Evolutionary conservation across 257 asterid genomes (phyloP), one percentile per base, ranked within the genome.

Genomic region (Oldenlandia corymbosa): DNA sequence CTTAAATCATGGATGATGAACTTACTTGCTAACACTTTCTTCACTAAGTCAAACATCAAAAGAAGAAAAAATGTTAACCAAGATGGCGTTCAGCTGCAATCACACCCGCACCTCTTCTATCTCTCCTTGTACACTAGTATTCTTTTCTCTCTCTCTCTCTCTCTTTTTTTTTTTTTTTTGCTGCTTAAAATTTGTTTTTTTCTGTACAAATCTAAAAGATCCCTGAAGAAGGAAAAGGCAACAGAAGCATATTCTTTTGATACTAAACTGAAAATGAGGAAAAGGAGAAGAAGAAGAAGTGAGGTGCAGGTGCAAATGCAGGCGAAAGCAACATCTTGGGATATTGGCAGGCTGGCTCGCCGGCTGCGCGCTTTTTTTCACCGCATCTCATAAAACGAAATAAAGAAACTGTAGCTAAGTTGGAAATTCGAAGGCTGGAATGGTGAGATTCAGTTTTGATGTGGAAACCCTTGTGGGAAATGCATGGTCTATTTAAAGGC

Each of bases 221-320:
- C 6, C 1, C 10, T 7, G 2, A 30, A 31, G 31, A 55, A n/a
- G 5, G 20, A 21, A 2, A 34, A 7, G 46, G 14, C n/a, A 2
- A 32, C 10, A 10, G 14, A n/a, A 12, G 37, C 34, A 9, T 24
- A 12, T 7, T 1, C 34, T 17, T 24, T 23, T 34, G 48, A 43
- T 14, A n/a, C 12, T 43, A 43, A 12, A 13, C n/a, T 24, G 58
- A 26, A 36, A 16, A 39, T 37, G 60, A n/a, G n/a, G n/a, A n/a
- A n/a, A n/a, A n/a, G n/a, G n/a, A n/a, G n/a, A n/a, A n/a, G 17
- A 21, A 30, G 42, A 28, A 12, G 10, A 30, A 43, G 56, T 45
- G 71, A 74, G 78, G 78, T 74, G 78, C 78, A 74, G 78, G 78
- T 74, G 78, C 58, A 75, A 75, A 75, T 75, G 80, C 80, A 75